Evolutionary conservation across 2,329 filamentous ascomycete genomes (phyloP).

Genomic region (Ilyonectria robusta): DNA sequence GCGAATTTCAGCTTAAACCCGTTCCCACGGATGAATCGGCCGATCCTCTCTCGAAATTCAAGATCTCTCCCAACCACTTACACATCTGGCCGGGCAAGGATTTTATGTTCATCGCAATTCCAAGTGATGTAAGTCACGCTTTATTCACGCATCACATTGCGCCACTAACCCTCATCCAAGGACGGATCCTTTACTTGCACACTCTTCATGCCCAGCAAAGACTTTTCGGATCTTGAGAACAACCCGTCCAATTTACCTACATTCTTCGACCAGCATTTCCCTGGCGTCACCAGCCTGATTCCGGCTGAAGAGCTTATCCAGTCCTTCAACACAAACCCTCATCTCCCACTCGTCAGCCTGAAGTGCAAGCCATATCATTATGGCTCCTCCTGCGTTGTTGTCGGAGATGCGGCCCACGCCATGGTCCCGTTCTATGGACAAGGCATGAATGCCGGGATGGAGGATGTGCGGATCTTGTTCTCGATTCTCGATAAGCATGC

Average conservation of each 20-base stretch:
- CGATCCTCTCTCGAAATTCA: conserved; percentile 68
- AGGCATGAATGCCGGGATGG: conserved; percentile 96
- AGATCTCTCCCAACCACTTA: conserved; percentile 91
- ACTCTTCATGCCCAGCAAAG: conserved; percentile 83
- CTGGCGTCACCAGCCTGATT: conserved; percentile 84
- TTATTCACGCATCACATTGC: conserved; percentile 17
- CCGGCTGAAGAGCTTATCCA: conserved; percentile 75
- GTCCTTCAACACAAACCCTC: conserved; percentile 87
- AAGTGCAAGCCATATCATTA: conserved; percentile 94
- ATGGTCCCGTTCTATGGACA: conserved; percentile 99
- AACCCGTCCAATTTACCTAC: conserved; percentile 71
- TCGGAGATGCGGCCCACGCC: conserved; percentile 95
- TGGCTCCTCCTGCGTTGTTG: conserved; percentile 81
- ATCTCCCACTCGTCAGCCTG: conserved; percentile 92
- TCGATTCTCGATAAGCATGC: conserved; percentile 81
- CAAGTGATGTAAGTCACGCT: conserved; percentile 68
- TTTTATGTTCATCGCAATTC: conserved; percentile 99
- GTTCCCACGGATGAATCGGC: conserved; percentile 47
- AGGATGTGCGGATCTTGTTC: conserved; percentile 93
- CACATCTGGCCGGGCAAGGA: conserved; percentile 97
- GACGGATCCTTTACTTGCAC: conserved; percentile 97
- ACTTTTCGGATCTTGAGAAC: conserved; percentile 78
- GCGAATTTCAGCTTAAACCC: conserved; percentile 88
- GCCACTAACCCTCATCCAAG: conserved; percentile 53
- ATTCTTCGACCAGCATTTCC: conserved; percentile 90